These are phyloP conservation scores for Emiliania huxleyi DNA, from an alignment of 78 protist genomes.

Conservation along the genomic window DNA sequence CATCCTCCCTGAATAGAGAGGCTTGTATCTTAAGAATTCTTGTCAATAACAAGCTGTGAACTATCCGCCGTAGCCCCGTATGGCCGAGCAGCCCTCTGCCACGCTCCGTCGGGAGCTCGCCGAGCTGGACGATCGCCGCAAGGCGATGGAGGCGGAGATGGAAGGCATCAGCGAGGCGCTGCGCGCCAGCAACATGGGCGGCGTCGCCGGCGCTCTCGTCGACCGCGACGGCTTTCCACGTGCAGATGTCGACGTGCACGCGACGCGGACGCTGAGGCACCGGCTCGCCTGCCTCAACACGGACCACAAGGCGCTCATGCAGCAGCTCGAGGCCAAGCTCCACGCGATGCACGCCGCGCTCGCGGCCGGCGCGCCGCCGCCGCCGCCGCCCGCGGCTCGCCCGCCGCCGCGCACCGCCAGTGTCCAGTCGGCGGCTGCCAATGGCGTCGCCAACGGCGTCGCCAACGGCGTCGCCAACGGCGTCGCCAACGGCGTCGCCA, in stretches of 20 bases:
- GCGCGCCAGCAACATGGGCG: not conserved
- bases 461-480: too few relatives aligned
- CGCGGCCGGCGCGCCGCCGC: not conserved
- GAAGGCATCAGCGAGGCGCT: not conserved
- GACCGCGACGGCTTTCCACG: not conserved
- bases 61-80: too few relatives aligned
- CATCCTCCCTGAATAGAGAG: too few relatives aligned
- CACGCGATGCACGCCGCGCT: not conserved
- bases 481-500: too few relatives aligned
- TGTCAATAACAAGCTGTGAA: too few relatives aligned
- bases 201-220: not conserved
- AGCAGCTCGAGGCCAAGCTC: not conserved
- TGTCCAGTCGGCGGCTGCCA: too few relatives aligned
- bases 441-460: too few relatives aligned
- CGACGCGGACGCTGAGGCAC: not conserved
- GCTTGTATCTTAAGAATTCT: too few relatives aligned
- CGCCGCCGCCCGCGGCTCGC: not conserved
- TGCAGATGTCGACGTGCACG: not conserved
- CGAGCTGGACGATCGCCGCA: not conserved
- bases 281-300: not conserved
- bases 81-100: too few relatives aligned
- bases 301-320: not conserved
- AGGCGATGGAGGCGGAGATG: not conserved
- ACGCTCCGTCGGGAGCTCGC: not conserved
- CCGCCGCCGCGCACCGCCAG: not conserved